phyloP scores from a whole-genome alignment of 148 eudicot genomes.

The Limonium bicolor region DNA sequence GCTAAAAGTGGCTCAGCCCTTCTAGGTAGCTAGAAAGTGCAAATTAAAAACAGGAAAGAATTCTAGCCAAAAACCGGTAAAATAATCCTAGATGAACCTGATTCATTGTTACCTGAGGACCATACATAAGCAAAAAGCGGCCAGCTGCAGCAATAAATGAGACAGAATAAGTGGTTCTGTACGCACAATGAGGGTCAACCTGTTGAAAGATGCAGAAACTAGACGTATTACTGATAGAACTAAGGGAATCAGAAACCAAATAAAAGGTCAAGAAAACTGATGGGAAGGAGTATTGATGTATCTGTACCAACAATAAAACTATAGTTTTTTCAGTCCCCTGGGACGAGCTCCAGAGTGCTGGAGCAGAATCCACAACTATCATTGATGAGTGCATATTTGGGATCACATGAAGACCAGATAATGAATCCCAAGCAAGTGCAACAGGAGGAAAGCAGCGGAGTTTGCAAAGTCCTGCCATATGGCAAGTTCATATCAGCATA shows the following conservation, averaged over 20 bases:
- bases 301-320: constrained; percentile 61
- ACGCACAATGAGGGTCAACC: constrained; percentile 97
- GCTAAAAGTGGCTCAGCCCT: too few relatives aligned
- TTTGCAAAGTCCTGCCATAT: constrained; percentile 61
- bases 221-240: too few relatives aligned
- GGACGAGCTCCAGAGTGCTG: constrained; percentile 77
- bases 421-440: constrained; percentile 87
- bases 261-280: too few relatives aligned
- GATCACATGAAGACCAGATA: constrained; percentile 73
- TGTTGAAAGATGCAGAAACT: constrained; percentile 19
- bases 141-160: constrained; percentile 54
- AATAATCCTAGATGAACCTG: too few relatives aligned
- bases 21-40: too few relatives aligned
- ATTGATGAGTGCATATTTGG: constrained; percentile 70
- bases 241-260: too few relatives aligned
- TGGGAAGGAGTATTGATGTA: too few relatives aligned
- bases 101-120: constrained; percentile 48
- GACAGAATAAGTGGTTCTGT: constrained; percentile 42
- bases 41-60: too few relatives aligned
- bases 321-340: constrained; percentile 61
- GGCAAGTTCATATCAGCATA: constrained; percentile 1
- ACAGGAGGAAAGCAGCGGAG: constrained; percentile 96
- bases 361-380: constrained; percentile 72
- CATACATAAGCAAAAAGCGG: constrained; percentile 75
- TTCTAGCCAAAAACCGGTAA: too few relatives aligned